Conservation (phyloP, 768 basidiomycete species). For the Hypsizygus marmoreus region DNA sequence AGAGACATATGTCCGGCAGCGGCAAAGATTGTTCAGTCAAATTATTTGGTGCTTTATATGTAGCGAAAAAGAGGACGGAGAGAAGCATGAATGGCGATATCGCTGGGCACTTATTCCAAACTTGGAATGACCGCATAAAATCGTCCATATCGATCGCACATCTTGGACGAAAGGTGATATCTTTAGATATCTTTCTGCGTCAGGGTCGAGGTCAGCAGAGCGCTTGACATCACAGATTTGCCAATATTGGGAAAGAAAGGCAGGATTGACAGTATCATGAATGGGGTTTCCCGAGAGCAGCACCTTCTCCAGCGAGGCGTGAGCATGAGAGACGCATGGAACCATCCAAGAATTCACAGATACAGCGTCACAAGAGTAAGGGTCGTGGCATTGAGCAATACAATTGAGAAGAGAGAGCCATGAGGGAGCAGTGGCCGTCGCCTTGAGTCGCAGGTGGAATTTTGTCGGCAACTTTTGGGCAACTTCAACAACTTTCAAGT, state of each 20-base stretch:
- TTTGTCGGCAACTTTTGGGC: no score
- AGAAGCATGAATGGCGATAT: conserved; percentile 20
- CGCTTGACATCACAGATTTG: conserved; percentile 37
- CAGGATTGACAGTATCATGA: conserved; percentile 40
- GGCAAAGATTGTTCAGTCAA: conserved; percentile 3
- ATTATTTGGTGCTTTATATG: conserved; percentile 21
- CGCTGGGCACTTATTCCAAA: conserved; percentile 27
- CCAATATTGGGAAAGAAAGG: conserved; percentile 18
- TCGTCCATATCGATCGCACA: conserved; percentile 16
- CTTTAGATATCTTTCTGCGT: conserved; percentile 26
- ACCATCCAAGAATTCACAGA: not conserved
- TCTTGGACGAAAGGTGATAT: conserved; percentile 16
- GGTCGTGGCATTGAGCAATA: no score
- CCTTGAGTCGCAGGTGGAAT: no score
- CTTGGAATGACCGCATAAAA: conserved; percentile 21
- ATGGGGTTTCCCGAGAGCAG: conserved; percentile 36
- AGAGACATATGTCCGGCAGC: conserved; percentile 2
- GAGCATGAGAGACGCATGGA: conserved; percentile 3
- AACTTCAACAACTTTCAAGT: no score
- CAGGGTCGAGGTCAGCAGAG: conserved; percentile 22
- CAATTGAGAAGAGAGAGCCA: no score
- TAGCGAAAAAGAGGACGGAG: conserved; percentile 14
- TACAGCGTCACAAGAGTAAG: no score
- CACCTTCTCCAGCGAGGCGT: conserved; percentile 50
- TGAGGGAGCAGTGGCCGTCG: no score